Percentiles rank a stretch among this genome's conserved stretches.
These are phyloP conservation scores for Pterulicium gracile DNA, from an alignment of 1,284 basidiomycete species.

Conservation along the genomic window DNA sequence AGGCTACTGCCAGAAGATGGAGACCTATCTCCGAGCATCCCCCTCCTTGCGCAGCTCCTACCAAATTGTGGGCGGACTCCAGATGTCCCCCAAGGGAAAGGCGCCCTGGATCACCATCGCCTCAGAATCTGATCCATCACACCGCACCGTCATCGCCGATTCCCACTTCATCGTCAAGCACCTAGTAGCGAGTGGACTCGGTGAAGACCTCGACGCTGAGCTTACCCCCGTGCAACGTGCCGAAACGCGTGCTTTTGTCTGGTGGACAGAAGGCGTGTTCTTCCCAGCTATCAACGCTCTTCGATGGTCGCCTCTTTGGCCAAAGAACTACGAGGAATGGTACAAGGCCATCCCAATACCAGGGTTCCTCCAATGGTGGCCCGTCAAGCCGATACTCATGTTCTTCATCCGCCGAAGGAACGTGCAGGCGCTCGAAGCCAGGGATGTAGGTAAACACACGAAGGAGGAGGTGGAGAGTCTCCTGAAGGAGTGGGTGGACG, in stretches of 20 bases:
- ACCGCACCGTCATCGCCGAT: background rate
- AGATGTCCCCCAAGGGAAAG: background rate
- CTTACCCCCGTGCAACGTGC: background rate
- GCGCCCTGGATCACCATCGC: background rate
- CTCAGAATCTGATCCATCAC: background rate
- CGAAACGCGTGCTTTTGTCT: background rate
- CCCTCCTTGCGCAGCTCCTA: background rate
- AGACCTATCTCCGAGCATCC: background rate
- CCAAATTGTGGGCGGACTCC: background rate
- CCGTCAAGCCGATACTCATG: background rate
- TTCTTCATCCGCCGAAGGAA: background rate
- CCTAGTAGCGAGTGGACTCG: background rate
- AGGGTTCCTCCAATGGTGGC: background rate
- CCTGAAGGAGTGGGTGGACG: background rate
- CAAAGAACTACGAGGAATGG: background rate
- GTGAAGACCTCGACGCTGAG: background rate
- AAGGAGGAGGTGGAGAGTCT: constrained; percentile 1
- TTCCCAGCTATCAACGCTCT: background rate
- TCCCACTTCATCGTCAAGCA: background rate
- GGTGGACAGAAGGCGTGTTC: background rate
- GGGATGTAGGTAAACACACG: background rate
- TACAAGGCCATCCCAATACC: background rate
- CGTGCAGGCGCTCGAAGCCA: background rate
- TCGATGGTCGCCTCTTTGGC: background rate
- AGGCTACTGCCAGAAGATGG: background rate